These are phyloP conservation scores for Aspergillus indologenus DNA, from an alignment of 495 filamentous ascomycete species.

Conservation along the genomic window DNA sequence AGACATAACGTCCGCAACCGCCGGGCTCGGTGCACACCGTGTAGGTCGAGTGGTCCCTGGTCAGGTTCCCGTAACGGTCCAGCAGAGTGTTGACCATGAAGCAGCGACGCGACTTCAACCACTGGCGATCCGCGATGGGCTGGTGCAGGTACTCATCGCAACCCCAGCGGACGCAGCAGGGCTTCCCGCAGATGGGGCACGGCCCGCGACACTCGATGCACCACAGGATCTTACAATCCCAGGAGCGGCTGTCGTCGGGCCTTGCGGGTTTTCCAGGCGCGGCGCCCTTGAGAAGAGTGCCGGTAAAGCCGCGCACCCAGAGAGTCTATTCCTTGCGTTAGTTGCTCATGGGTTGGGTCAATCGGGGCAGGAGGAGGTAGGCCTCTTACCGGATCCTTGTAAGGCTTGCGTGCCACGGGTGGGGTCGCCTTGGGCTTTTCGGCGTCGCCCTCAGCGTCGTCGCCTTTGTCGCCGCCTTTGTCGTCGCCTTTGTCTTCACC, in stretches of 20 bases:
- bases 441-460: too few relatives aligned
- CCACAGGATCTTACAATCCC: conserved; percentile 20
- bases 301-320: not conserved
- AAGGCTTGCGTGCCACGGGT: not conserved
- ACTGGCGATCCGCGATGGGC: not conserved
- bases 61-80: conserved; percentile 12
- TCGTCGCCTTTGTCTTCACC: not conserved
- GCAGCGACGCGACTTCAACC: not conserved
- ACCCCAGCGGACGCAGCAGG: conserved; percentile 22
- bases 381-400: not conserved
- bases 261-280: conserved; percentile 6
- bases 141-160: not conserved
- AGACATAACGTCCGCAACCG: conserved; percentile 29
- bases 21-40: conserved; percentile 22
- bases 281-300: not conserved
- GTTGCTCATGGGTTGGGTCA: too few relatives aligned
- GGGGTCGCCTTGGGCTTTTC: not conserved
- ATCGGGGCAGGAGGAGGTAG: too few relatives aligned
- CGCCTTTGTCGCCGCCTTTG: not conserved
- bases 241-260: conserved; percentile 12
- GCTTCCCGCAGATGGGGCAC: conserved; percentile 19
- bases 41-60: conserved; percentile 23
- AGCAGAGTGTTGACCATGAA: conserved; percentile 11
- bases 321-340: not conserved
- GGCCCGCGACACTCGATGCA: conserved; percentile 21